Base-by-base conservation (phyloP, 805 yeast species). In the Zygosaccharomyces kombuchaensis region DNA sequence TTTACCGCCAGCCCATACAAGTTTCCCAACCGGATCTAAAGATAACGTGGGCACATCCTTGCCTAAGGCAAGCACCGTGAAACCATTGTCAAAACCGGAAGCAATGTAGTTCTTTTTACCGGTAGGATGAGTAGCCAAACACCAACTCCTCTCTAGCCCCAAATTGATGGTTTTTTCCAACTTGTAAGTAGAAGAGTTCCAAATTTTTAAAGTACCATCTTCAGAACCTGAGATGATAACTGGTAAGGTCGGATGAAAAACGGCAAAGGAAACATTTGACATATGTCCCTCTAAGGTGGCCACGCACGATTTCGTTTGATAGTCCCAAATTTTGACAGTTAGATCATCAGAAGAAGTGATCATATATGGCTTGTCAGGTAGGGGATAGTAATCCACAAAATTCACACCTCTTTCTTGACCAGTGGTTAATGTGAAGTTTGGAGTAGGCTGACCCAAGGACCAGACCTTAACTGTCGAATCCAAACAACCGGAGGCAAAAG, bases 231-330 rank as follows among this genome's bases (percentile, higher is more conserved):
- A 88, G 39, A 93, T 77, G 53, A 93, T 90, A 54, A 91, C 72
- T 17, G 99, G 99, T 60, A 93, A 75, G 60, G 91, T 95, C n/a
- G 96, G 96, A 67, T 93, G 99, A 82, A 90, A 93, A 29, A 90
- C 80, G 6, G 99, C 99, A 72, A 89, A 93, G 22, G 96, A 88
- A 35, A 93, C 99, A 65, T 93, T 93, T 36, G 95, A 79, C 55
- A 88, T 74, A 64, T 93, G 99, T 29, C 97, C 99, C 63, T 85
- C 95, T 57, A 93, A 74, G 22, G 95, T 84, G 9, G 98, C 96
- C 40, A 93, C 95, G 63, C 93, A 84, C 6, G 95, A 81, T 72
- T 93, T 93, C 35, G 97, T 88, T 75, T 93, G 99, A 63, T 93
- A 93, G 69, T 90, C 98, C 96, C 96, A 91, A 42, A 90, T 75